These are phyloP conservation scores for Punctularia strigosozonata DNA, from an alignment of 768 basidiomycete genomes.

Conservation along the genomic window DNA sequence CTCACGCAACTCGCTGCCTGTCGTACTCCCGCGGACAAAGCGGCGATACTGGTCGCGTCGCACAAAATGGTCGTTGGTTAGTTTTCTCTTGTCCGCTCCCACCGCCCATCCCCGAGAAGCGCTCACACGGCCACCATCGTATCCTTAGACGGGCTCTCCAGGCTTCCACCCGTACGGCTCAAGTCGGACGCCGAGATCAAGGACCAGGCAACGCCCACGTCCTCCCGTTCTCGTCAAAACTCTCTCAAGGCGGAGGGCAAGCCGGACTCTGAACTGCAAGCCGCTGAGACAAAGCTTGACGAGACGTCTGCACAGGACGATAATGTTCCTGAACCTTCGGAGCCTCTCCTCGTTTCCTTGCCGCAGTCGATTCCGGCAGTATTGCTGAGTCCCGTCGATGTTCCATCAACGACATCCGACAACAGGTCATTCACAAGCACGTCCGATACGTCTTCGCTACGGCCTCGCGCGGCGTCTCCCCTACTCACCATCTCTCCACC, in stretches of 20 bases:
- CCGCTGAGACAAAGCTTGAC: neutral
- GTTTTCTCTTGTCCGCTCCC: constrained; percentile 12
- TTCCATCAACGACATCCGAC: neutral
- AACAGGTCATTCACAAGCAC: neutral
- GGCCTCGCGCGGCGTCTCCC: neutral
- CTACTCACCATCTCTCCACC: constrained; percentile 6
- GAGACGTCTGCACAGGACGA: neutral
- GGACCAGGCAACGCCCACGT: constrained; percentile 21
- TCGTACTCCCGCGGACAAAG: constrained; percentile 67
- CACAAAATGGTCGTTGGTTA: constrained; percentile 82
- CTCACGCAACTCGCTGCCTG: constrained; percentile 32
- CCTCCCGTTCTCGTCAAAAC: constrained; percentile 7
- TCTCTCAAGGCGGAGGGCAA: constrained; percentile 2
- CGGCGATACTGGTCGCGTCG: constrained; percentile 65
- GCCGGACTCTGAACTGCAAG: neutral
- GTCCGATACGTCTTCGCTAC: neutral
- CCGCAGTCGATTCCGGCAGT: neutral
- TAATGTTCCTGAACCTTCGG: neutral
- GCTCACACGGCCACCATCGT: neutral
- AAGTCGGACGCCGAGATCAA: constrained; percentile 46
- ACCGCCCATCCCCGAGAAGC: neutral
- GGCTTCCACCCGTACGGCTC: constrained; percentile 61
- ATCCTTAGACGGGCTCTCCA: constrained; percentile 55
- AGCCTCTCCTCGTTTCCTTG: neutral
- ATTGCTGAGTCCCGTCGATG: neutral